Base-by-base conservation (phyloP, 139 green algal genomes). In the Medakamo hakoo region DNA sequence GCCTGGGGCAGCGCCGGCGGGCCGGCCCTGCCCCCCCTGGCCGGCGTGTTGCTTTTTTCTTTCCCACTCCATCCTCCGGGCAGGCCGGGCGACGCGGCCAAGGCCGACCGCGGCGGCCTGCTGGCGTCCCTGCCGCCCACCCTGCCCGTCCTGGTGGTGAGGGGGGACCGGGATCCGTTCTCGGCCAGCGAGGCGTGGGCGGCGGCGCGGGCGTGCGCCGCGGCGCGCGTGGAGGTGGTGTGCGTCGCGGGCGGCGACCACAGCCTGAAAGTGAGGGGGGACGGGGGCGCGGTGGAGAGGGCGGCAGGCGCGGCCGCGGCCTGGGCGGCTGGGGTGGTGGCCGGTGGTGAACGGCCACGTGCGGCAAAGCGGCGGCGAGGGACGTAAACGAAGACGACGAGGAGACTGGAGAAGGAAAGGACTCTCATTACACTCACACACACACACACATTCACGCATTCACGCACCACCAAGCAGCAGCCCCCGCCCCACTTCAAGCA, bases 21-120 rank as follows among this genome's bases (percentile, higher is more conserved):
- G 28, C n/a, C 30, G n/a, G n/a, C n/a, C n/a, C n/a, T n/a, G n/a
- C n/a, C n/a, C n/a, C n/a, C 29, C 58, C 28, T 68, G 1, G 49
- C 49, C 2, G 69, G 55, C 27, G 62, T 59, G 24, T 28, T 85
- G 18, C 63, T 82, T 22, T 66, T 80, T 49, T 80, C 67, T 3
- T 85, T 80, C 49, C 78, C 78, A 18, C 65, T 85, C 20, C 78
- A 85, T 61, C 73, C 77, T 3, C 77, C 78, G 0, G 65, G 58
- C 57, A 75, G 71, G 27, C 58, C 66, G 49, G 57, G 25, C 3
- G 24, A 75, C 30, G 40, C 40, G 9, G 16, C 40, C 40, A 21
- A 9, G 9, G 40, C 40, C 40, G 40, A 52, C 40, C 40, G 16
- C 9, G 40, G 40, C 40, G 40, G 40, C 40, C 40, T 52, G 40